Base-by-base conservation (phyloP, 441 rosid genomes). In the Breynia disticha region DNA sequence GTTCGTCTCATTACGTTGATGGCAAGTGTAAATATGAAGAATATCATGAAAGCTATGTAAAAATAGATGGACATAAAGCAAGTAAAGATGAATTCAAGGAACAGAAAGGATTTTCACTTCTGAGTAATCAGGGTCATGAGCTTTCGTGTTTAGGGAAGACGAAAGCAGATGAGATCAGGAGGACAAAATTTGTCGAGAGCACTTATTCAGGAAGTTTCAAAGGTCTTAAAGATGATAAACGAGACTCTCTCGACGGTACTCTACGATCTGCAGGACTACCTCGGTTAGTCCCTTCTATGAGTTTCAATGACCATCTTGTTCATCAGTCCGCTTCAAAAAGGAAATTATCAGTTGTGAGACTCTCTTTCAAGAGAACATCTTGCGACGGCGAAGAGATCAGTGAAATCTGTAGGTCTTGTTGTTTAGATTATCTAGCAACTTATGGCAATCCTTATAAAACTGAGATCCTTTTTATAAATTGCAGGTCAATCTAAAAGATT, bases 331-430 rank as follows among this genome's bases (percentile, higher is more conserved):
- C 67, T 55, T 90, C 73, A 56, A 82, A 63, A 61, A 76, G 67
- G 72, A 84, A 79, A 57, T 69, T 83, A 0, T 61, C 87, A 17
- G 79, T 87, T 63, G 73, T 70, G 51, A 72, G 91, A 66, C 90
- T 90, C 65, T 90, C 97, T 4, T 75, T 90, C 68, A 87, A 81
- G 71, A 77, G 90, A 71, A 77, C 73, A 72, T 90, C 96, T 1
- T 79, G 84, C 9, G 95, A 87, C 28, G 87, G 82, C 51, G 91
- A 87, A 41, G 95, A 80, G 65, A 72, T 68, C 41, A 63, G 59
- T 2, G 82, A 81, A 65, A 74, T 67, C 3, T 62, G 90, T 80
- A 68, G 74, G 84, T 61, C 48, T 22, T 59, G 19, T 24, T 32
- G 57, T 52, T 54, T 7, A 14, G 44, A 22, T n/a, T 46, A 43